Evolutionary conservation across 2,329 filamentous ascomycete species (phyloP), one percentile per base, ranked within the genome.

Genomic region (Colletotrichum horii): DNA sequence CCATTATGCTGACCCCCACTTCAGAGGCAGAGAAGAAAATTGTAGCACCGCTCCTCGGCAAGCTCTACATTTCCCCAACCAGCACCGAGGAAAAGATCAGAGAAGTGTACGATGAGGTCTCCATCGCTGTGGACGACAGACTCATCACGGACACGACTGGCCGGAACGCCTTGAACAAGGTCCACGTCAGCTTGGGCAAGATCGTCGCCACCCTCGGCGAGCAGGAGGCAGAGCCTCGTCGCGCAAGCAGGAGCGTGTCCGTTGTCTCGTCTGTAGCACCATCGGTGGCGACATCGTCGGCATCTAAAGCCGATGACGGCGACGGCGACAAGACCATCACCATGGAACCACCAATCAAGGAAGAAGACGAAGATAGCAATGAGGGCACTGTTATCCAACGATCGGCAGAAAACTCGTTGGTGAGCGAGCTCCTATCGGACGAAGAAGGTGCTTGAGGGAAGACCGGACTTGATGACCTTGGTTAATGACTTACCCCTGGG

Each of bases 21-120:
- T 70, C 81, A 93, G 94, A 94, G 82, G 96, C 98, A 78, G 96
- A 98, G 84, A 95, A 94, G 86, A 98, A 97, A 83, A 90, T 93
- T 2, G 87, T 97, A 12, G 92, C 95, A 32, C 90, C 93, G 0
- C 91, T 98, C 64, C 89, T 98, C 2, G 92, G 92, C 78, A 98
- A 98, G 84, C 88, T 98, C 3, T 92, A 96, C 81, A 89, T 98
- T 64, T 93, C 93, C 2, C 90, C 95, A 0, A 88, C 93, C 2
- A 92, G 92, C 0, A 88, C 88, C 0, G 89, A 92, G 76, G 87
- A 90, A 26, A 91, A 91, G 79, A 85, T 93, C 76, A 86, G 91
- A 77, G 87, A 89, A 52, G 81, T 91, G 43, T 92, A 93, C 82
- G 86, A 88, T 36, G 87, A 91, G 62, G 86, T 93, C 62, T 87